A percentile compares a stretch with the other conserved stretches of the same genome.
phyloP scores from a whole-genome alignment of 805 yeast genomes.

The Candida fluviatilis region DNA sequence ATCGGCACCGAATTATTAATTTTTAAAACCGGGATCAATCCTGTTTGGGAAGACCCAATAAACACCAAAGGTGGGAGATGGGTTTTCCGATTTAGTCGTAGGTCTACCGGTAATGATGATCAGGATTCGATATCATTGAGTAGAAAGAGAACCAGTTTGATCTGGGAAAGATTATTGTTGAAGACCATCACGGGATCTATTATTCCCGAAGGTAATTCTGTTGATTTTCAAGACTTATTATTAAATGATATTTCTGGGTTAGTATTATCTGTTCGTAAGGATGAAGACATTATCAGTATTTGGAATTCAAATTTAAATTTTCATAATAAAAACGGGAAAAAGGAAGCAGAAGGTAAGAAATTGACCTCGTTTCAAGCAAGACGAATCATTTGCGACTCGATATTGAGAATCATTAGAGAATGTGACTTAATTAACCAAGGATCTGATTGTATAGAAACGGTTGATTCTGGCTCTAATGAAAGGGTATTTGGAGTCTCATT shows the following conservation, averaged over 20 bases:
- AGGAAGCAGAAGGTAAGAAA: constrained; percentile 20
- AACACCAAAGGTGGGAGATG: constrained; percentile 61
- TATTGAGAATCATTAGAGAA: constrained; percentile 44
- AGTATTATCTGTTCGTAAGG: constrained; percentile 54
- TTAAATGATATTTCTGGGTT: constrained; percentile 55
- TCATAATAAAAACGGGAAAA: constrained; percentile 14
- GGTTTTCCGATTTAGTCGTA: constrained; percentile 48
- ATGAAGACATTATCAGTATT: constrained; percentile 54
- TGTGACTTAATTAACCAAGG: constrained; percentile 42
- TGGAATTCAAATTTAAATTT: constrained; percentile 56
- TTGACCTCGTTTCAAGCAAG: constrained; percentile 43
- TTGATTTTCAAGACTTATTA: constrained; percentile 33
- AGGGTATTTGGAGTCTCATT: constrained; percentile 43
- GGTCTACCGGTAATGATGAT: constrained; percentile 14
- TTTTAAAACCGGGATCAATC: constrained; percentile 57
- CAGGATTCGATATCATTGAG: constrained; percentile 14
- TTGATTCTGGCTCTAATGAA: constrained; percentile 34
- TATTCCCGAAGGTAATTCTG: constrained; percentile 31
- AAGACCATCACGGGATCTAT: constrained; percentile 49
- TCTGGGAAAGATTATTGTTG: constrained; percentile 56
- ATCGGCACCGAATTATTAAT: constrained; percentile 51
- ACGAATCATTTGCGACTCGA: constrained; percentile 43
- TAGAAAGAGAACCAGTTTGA: constrained; percentile 34
- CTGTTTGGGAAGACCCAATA: constrained; percentile 66
- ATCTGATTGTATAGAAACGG: constrained; percentile 25